These are phyloP conservation scores for Cordia subcordata DNA, from an alignment of 257 asterid genomes.

Conservation along the genomic window DNA sequence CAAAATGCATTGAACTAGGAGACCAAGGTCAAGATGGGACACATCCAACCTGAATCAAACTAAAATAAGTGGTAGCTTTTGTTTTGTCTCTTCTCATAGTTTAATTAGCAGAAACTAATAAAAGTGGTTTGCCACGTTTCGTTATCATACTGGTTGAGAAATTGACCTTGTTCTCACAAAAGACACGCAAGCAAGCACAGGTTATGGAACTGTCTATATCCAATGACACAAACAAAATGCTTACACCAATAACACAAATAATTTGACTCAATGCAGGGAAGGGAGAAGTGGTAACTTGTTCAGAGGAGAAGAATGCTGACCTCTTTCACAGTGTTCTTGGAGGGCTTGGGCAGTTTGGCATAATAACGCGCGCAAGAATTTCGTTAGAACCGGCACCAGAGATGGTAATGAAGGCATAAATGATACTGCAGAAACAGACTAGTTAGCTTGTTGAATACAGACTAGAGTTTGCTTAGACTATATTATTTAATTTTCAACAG, in stretches of 20 bases:
- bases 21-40: constrained; percentile 6
- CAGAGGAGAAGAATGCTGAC: constrained; percentile 75
- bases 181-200: not conserved
- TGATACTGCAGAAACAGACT: constrained; percentile 1
- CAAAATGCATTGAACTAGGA: not conserved
- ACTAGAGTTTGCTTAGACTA: constrained; percentile 14
- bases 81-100: constrained; percentile 5
- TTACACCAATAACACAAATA: not conserved
- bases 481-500: constrained; percentile 34
- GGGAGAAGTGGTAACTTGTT: constrained; percentile 71
- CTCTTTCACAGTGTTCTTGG: constrained; percentile 85
- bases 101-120: not conserved
- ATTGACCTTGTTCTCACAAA: not conserved
- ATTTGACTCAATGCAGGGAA: constrained; percentile 52
- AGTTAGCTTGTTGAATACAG: not conserved
- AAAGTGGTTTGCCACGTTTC: not conserved
- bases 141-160: not conserved
- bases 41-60: not conserved
- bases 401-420: constrained; percentile 40
- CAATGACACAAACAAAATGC: not conserved
- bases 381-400: constrained; percentile 81
- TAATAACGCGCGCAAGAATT: constrained; percentile 82
- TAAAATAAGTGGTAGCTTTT: constrained; percentile 7
- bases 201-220: not conserved
- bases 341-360: constrained; percentile 94